Percentiles rank a stretch among this genome's conserved stretches.
Evolutionary conservation across 148 eudicot genomes (phyloP).

Genomic region (Persicaria maculosa): DNA sequence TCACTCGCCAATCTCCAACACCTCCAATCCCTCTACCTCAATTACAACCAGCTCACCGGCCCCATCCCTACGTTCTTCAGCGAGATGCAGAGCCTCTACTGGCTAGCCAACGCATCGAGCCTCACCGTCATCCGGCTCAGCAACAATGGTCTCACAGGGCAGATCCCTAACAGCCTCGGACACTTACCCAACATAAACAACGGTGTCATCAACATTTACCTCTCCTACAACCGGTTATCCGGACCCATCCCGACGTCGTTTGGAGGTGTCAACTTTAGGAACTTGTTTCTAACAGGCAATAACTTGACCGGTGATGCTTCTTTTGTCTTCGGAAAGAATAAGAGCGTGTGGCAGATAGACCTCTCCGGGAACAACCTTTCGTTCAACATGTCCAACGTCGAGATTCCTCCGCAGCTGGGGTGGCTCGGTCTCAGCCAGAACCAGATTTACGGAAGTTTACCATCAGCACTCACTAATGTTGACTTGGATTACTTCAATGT

Average conservation of each 20-base stretch:
- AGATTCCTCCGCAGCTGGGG: slow-evolving; percentile 4
- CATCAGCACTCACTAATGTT: slow-evolving; percentile 3
- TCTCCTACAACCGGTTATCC: slow-evolving; percentile 33
- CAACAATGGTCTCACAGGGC: slow-evolving; percentile 38
- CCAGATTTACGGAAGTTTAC: slow-evolving; percentile 20
- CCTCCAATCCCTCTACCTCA: slow-evolving; percentile 21
- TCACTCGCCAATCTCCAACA: slow-evolving; percentile 20
- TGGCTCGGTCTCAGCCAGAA: slow-evolving; percentile 21
- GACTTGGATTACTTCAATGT: slow-evolving; percentile 27
- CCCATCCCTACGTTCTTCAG: slow-evolving; percentile 30
- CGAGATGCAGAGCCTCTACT: too few relatives aligned
- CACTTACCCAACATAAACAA: slow-evolving; percentile 11
- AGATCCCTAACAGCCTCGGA: slow-evolving; percentile 31
- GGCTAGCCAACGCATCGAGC: slow-evolving; percentile 17
- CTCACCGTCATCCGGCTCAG: slow-evolving; percentile 25
- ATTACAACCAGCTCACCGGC: slow-evolving; percentile 28
- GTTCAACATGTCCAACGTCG: slow-evolving; percentile 21
- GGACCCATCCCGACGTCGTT: slow-evolving; percentile 31
- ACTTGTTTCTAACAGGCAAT: slow-evolving; percentile 29
- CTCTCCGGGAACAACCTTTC: slow-evolving; percentile 21
- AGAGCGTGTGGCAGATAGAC: slow-evolving; percentile 9
- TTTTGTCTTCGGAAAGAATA: slow-evolving; percentile 17
- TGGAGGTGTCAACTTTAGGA: slow-evolving; percentile 14
- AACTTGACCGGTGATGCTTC: slow-evolving; percentile 24
- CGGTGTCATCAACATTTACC: slow-evolving; percentile 22